These are phyloP conservation scores for Stemphylium beticola DNA, from an alignment of 2,329 filamentous ascomycete genomes.

Conservation along the genomic window DNA sequence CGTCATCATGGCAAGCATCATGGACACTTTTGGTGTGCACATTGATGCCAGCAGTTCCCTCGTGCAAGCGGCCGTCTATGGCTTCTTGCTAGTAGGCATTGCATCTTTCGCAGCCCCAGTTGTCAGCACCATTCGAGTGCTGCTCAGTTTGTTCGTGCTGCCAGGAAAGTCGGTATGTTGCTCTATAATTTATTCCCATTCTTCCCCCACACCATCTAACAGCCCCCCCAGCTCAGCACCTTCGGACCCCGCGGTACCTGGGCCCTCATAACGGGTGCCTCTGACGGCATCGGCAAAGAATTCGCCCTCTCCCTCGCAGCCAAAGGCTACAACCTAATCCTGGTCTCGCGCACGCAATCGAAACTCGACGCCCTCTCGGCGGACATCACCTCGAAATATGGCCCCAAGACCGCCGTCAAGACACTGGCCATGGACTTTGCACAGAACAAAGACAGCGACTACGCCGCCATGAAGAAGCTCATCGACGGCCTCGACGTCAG, in stretches of 20 bases:
- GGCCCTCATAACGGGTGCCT: conserved; percentile 93
- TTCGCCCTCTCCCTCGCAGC: conserved; percentile 87
- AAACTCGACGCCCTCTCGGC: conserved; percentile 81
- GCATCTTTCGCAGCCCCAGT: conserved; percentile 44
- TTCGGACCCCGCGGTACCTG: conserved; percentile 93
- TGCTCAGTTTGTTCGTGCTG: conserved; percentile 57
- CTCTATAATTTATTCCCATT: not conserved
- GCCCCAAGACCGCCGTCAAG: conserved; percentile 71
- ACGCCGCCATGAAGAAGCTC: conserved; percentile 71
- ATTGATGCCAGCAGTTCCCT: conserved; percentile 40
- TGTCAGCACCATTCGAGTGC: conserved; percentile 55
- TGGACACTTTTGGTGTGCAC: conserved; percentile 39
- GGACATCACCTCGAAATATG: conserved; percentile 75
- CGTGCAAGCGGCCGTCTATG: conserved; percentile 34
- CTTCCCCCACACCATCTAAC: not conserved
- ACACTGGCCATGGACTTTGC: conserved; percentile 91
- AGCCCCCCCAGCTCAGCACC: conserved; percentile 69
- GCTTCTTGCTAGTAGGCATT: conserved; percentile 40
- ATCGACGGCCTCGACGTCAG: conserved; percentile 78
- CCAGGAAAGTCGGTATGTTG: conserved; percentile 54
- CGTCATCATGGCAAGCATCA: conserved; percentile 24
- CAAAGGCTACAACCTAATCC: conserved; percentile 92
- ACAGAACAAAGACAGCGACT: conserved; percentile 78
- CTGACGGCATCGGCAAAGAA: conserved; percentile 96
- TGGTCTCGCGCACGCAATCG: conserved; percentile 92